Evolutionary conservation across 768 basidiomycete genomes (phyloP), one percentile per base, ranked within the genome.

Genomic region (Mrakia blollopis): DNA sequence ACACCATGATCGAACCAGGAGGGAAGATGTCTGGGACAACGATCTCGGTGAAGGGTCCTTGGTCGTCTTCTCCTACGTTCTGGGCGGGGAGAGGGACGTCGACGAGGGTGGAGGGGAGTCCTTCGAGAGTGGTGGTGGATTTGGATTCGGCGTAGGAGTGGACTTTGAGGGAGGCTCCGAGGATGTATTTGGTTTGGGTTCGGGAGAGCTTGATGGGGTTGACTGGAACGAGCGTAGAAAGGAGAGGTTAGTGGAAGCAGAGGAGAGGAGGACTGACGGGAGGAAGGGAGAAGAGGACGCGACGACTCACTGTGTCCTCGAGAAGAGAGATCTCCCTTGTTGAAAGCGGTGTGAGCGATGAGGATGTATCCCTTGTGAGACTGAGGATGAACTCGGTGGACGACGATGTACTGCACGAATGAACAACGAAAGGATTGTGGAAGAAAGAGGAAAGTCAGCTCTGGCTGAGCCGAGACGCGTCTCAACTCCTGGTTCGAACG

Each of bases 1-100:
- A 98, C 28, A 99, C 80, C 91, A 98, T 90, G 81, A 98, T 89
- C 78, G 92, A 93, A 14, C 96, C 96, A 0, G 96, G 94, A n/a
- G 95, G 94, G 85, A 98, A 99, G 80, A 86, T 85, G 52, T 94
- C 90, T 0, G 97, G 97, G 1, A 97, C 89, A 28, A 87, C 80
- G 77, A 98, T 89, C 82, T 94, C 92, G 30, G 90, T 88, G 83
- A 87, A 92, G 0, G 89, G 87, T 1, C 91, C 91, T 77, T 89
- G 89, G 41, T 80, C 82, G 80, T 92, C 92, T n/a, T 86, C 82
- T 5, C 89, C 88, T 73, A 89, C 88, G 6, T 87, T 85, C n/a
- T 88, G 86, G 2, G 85, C 83, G 28, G 92, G 87, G 5, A 87
- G 83, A 0, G 86, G 81, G 81, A 95, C 87, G 62, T 91, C 89